Evolutionary conservation across 164 flowering plant genomes (phyloP), one percentile per base, ranked within the genome.

Genomic region (Magnolia changhungtana): DNA sequence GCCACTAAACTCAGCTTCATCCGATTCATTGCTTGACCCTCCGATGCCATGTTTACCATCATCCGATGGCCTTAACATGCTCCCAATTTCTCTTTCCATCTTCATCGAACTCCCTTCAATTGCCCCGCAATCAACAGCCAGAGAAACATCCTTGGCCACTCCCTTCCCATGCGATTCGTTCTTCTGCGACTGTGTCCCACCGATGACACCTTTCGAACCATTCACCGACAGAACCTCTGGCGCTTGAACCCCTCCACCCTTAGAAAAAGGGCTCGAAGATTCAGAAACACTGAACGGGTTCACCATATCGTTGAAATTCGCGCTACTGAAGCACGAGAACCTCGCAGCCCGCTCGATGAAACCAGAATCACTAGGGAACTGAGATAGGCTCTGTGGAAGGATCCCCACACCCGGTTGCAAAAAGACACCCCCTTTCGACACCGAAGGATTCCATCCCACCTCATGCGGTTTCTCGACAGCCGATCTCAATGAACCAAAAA

Each of bases 291-390:
- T 74, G 77, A 86, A 85, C 65, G 90, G 88, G 79, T 85, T 89
- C 83, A 83, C 75, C 81, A 89, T 77, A 75, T 88, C 91, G 84
- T 82, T 74, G 73, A 91, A 87, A 86, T 81, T 90, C 58, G 92
- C 94, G 72, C 87, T 89, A 79, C 77, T 86, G 80, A 92, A 94
- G 81, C 90, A 86, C 1, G 99, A 96, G 72, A 86, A 90, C 82
- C 94, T 84, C 8, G 97, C 97, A 10, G 99, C 98, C 49, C 99
- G 86, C 83, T 96, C 95, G 68, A 94, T 91, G 83, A 96, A 94
- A 21, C 82, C 93, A 16, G 94, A 90, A 83, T 96, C 97, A 45
- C 95, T 84, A 9, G 98, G 91, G 64, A 93, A 83, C 67, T 95
- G 95, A 68, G 94, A 81, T 37, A 93, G 83, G 81, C 88, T 84